Evolutionary conservation across 768 basidiomycete genomes (phyloP).

Genomic region (Agaricus subrufescens): DNA sequence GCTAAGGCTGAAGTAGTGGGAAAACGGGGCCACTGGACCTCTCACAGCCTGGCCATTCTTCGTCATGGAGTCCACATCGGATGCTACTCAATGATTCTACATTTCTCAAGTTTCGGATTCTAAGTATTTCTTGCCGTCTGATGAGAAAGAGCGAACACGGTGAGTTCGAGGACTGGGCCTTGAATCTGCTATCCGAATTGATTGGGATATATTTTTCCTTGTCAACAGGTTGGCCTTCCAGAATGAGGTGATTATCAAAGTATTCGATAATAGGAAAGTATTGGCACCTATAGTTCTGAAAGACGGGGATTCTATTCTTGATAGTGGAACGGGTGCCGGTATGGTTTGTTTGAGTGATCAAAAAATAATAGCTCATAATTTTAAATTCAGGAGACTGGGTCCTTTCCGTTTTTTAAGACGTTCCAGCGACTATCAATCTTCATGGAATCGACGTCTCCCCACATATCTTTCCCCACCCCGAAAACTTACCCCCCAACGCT

Average conservation of each 20-base stretch:
- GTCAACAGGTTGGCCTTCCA: neutral
- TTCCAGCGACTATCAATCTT: slow-evolving; percentile 6
- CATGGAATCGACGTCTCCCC: slow-evolving; percentile 17
- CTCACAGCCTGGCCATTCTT: too few species aligned
- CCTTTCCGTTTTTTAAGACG: slow-evolving; percentile 12
- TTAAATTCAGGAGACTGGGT: slow-evolving; percentile 17
- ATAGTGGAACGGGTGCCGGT: slow-evolving; percentile 12
- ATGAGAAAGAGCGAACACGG: slow-evolving; percentile 4
- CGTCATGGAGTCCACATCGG: too few species aligned
- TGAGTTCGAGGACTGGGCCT: too few species aligned
- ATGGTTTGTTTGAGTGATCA: neutral
- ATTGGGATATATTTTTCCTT: neutral
- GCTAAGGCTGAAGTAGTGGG: too few species aligned
- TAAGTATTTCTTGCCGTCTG: slow-evolving; percentile 1
- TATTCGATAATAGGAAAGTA: slow-evolving; percentile 4
- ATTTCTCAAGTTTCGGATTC: too few species aligned
- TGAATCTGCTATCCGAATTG: neutral
- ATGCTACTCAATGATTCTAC: too few species aligned
- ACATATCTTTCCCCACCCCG: slow-evolving; percentile 16
- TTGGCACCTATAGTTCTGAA: slow-evolving; percentile 8
- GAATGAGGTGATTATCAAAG: neutral
- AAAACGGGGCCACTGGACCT: too few species aligned
- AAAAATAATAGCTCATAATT: neutral
- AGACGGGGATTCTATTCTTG: slow-evolving; percentile 4
- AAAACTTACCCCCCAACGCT: neutral